Evolutionary conservation across 139 green algal species (phyloP).

Genomic region (Chlamydomonas sphaeroides): DNA sequence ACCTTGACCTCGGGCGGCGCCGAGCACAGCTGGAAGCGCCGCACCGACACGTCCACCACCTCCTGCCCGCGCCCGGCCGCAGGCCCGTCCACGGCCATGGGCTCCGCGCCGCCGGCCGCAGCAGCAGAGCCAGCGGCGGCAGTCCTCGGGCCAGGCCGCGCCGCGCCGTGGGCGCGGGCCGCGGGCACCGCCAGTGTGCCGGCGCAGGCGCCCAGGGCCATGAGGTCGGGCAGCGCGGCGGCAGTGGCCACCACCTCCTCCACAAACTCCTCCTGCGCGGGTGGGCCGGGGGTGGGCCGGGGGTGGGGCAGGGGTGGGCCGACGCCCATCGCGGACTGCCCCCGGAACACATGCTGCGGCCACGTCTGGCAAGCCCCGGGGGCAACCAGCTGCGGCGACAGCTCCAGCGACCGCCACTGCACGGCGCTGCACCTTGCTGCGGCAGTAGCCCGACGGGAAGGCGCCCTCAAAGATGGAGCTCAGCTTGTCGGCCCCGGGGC

Average conservation of each 20-base stretch:
- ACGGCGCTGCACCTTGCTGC: slow-evolving; percentile 6
- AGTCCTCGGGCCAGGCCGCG: not conserved
- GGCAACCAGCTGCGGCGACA: too few relatives aligned
- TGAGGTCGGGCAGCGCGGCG: slow-evolving; percentile 12
- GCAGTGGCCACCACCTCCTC: not conserved
- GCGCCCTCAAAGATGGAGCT: slow-evolving; percentile 33
- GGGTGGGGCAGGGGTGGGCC: too few relatives aligned
- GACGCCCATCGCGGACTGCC: too few relatives aligned
- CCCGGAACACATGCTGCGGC: too few relatives aligned
- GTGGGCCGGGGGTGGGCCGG: too few relatives aligned
- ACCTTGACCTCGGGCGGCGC: slow-evolving; percentile 54
- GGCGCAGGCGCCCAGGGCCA: slow-evolving; percentile 44
- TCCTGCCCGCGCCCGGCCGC: not conserved
- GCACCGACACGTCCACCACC: slow-evolving; percentile 12
- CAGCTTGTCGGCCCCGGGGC: slow-evolving; percentile 55
- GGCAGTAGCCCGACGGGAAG: slow-evolving; percentile 48
- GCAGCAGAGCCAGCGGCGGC: not conserved
- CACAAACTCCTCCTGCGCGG: slow-evolving; percentile 49
- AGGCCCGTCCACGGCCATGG: not conserved
- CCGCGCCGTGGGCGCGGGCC: too few relatives aligned
- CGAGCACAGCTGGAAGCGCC: slow-evolving; percentile 34
- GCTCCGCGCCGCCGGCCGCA: not conserved
- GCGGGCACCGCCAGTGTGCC: slow-evolving; percentile 7
- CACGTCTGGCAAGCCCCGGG: too few relatives aligned
- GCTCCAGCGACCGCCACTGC: too few relatives aligned